A percentile compares a stretch with the other conserved stretches of the same genome.
Conservation (phyloP, 176 grass and related monocot genomes). For the Cenchrus purpureus region DNA sequence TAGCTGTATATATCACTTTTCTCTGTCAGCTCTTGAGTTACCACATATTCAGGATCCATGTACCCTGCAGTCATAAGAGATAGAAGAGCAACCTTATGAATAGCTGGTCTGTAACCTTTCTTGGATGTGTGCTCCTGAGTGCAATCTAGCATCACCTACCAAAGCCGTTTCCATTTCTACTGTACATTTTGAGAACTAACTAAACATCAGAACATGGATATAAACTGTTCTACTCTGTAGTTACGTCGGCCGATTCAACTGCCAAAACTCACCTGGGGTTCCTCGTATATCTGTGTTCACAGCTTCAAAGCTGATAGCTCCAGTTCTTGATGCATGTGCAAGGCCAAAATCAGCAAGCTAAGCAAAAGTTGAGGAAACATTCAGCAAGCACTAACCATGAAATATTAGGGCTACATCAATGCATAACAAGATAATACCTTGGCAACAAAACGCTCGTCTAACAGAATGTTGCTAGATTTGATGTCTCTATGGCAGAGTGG, state of each 20-base stretch:
- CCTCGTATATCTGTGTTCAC: constrained; percentile 95
- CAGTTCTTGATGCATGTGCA: constrained; percentile 91
- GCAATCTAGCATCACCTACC: not conserved
- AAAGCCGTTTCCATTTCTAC: not conserved
- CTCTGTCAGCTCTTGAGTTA: constrained; percentile 92
- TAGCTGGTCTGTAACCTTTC: not conserved
- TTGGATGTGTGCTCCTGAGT: not conserved
- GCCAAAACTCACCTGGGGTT: constrained; percentile 70
- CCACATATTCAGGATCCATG: constrained; percentile 99
- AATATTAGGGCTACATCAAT: not conserved
- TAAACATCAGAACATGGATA: not conserved
- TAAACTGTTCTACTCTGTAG: not conserved
- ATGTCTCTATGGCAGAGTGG: constrained; percentile 97
- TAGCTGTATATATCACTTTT: constrained; percentile 99
- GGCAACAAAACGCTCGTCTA: constrained; percentile 90
- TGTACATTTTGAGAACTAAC: not conserved
- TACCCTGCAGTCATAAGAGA: constrained; percentile 61
- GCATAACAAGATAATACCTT: constrained; percentile 54
- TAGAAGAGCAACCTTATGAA: constrained; percentile 1
- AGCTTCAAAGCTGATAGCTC: constrained; percentile 85
- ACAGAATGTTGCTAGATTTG: constrained; percentile 98
- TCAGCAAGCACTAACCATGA: not conserved
- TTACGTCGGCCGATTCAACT: not conserved
- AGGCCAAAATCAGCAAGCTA: constrained; percentile 98
- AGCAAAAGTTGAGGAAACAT: not conserved